Base-by-base conservation (phyloP, 2,329 filamentous ascomycete species). In the Sphaerostilbella broomeana region DNA sequence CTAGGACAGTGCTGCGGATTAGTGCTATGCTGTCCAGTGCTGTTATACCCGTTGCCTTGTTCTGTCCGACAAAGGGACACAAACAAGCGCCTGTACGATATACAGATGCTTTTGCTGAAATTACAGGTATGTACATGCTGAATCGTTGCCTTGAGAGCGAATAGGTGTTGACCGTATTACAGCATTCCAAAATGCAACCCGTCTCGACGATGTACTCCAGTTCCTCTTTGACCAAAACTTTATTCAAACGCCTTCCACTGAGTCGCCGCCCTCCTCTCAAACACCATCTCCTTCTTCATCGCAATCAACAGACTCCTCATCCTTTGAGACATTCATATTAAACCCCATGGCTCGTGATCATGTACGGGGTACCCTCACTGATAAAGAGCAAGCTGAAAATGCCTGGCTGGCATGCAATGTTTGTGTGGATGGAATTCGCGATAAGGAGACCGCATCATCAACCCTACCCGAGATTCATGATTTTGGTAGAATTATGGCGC, bases 341-440 rank as follows among this genome's bases (percentile, higher is more conserved):
- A 51, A 55, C 8, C 26, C 45, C 6, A 40, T 38, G 5, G 51
- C 51, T 6, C 50, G 51, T 8, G 44, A 45, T 2, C 44, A 48
- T 12, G 44, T 54, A n/a, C 50, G 52, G 4, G 43, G 44, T 10
- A 40, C 38, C 6, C 36, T 55, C 8, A 44, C 43, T 11, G 26
- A 42, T 11, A 46, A 44, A 12, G 51, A 52, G 16, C 45, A 46
- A 29, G 31, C 44, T 5, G 43, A 49, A 18, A 39, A 47, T 20
- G 51, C 53, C 5, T 53, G 52, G 48, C 39, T 54, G 25, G 51
- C 53, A 3, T 55, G 51, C 35, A 51, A 44, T 12, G 37, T 51
- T 3, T 54, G 53, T 31, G 47, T 49, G 9, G 46, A 52, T 22
- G 47, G 47, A 12, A 50, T 55, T 26, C 47, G 42, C 21, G 31